phyloP scores from a whole-genome alignment of 768 basidiomycete genomes.

The Xerocomus spinulosus region DNA sequence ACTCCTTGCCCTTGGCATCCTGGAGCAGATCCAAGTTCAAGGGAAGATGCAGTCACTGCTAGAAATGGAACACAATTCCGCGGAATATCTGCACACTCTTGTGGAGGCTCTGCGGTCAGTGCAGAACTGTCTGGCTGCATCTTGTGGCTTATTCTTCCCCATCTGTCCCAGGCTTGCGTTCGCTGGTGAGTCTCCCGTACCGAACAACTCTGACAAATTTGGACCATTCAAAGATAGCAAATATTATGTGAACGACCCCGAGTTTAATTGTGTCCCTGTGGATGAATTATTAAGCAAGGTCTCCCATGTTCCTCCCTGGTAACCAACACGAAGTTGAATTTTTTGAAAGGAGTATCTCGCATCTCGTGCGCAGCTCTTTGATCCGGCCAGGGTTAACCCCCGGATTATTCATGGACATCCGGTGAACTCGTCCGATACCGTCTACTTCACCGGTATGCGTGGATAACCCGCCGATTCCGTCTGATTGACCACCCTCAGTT shows the following conservation, averaged over 20 bases:
- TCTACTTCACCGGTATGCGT: conserved; percentile 78
- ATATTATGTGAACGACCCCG: conserved; percentile 92
- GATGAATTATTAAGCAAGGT: conserved; percentile 83
- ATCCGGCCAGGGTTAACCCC: conserved; percentile 61
- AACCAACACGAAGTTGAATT: neutral
- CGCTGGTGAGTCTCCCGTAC: conserved; percentile 49
- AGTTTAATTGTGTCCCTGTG: conserved; percentile 71
- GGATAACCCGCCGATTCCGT: neutral
- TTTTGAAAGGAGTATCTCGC: conserved; percentile 72
- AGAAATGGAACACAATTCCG: conserved; percentile 86
- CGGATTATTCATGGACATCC: conserved; percentile 75
- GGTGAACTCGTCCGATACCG: conserved; percentile 83
- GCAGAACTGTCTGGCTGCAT: neutral
- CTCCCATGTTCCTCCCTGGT: neutral
- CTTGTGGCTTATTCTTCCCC: conserved; percentile 1
- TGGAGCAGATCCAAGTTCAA: conserved; percentile 80
- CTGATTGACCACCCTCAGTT: conserved; percentile 39
- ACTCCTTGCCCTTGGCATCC: conserved; percentile 85
- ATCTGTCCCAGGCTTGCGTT: conserved; percentile 53
- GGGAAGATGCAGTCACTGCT: conserved; percentile 63
- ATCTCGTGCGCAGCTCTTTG: conserved; percentile 73
- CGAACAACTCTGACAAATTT: neutral
- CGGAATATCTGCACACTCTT: conserved; percentile 82
- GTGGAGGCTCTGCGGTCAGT: conserved; percentile 79
- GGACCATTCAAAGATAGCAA: conserved; percentile 56